phyloP scores from a whole-genome alignment of 1,284 basidiomycete genomes.

The Phaffia rhodozyma region DNA sequence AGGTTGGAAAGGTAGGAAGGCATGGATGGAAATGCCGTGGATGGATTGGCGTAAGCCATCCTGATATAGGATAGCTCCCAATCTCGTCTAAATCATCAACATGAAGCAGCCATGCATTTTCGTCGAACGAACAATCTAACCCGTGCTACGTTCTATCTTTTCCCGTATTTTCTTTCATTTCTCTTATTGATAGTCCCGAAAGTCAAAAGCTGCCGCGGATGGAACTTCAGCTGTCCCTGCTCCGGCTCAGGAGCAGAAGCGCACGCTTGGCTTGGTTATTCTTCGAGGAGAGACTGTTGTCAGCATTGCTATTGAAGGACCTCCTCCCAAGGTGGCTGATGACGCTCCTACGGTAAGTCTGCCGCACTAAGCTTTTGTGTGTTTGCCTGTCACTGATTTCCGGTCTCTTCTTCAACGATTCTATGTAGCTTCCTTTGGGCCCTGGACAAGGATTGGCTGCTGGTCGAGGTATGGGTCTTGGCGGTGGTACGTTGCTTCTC shows the following conservation, averaged over 20 bases:
- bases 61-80: background rate
- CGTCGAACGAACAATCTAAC: background rate
- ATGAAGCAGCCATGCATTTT: background rate
- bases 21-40: background rate
- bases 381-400: background rate
- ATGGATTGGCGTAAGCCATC: background rate
- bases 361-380: conserved; percentile 5
- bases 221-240: conserved; percentile 42
- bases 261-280: conserved; percentile 88
- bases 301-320: conserved; percentile 87
- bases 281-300: conserved; percentile 94
- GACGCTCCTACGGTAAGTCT: conserved; percentile 48
- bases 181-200: conserved; percentile 17
- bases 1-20: too few relatives aligned
- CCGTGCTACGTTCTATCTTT: background rate
- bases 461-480: conserved; percentile 94
- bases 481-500: conserved; percentile 52
- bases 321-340: conserved; percentile 89
- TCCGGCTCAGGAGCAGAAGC: conserved; percentile 88
- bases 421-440: conserved; percentile 60
- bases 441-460: conserved; percentile 91
- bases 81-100: too few relatives aligned
- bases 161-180: background rate
- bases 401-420: conserved; percentile 19
- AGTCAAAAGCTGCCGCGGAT: conserved; percentile 28